phyloP scores from a whole-genome alignment of 2,329 filamentous ascomycete species.

The Fusarium poae region DNA sequence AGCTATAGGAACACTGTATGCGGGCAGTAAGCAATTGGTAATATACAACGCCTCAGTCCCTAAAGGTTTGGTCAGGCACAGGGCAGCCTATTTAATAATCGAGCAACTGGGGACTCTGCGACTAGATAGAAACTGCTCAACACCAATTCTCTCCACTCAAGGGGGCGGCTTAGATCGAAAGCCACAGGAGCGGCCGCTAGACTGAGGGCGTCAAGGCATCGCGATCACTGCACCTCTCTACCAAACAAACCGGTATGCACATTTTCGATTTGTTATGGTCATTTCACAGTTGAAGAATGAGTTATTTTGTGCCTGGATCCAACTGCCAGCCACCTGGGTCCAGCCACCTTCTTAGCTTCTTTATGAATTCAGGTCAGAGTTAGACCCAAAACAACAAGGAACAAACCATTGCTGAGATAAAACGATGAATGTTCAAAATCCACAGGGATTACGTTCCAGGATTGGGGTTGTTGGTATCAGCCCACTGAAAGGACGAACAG shows the following conservation, averaged over 20 bases:
- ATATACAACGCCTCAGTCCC: neutral
- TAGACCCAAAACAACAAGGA: neutral
- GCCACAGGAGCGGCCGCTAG: constrained; percentile 44
- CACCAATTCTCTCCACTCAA: constrained; percentile 37
- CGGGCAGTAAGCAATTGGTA: neutral
- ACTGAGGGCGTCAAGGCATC: constrained; percentile 45
- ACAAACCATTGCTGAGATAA: neutral
- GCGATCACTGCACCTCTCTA: neutral
- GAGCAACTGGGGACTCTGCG: neutral
- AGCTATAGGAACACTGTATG: neutral
- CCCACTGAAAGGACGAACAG: neutral
- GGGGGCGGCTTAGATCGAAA: constrained; percentile 42
- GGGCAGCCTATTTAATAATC: constrained; percentile 9
- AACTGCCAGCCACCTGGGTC: neutral
- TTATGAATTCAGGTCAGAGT: neutral
- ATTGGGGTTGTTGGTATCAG: constrained; percentile 5
- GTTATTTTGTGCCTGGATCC: neutral
- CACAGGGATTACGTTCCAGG: neutral
- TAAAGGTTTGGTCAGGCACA: constrained; percentile 18
- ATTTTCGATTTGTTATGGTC: neutral
- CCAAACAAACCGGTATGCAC: neutral
- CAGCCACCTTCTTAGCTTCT: neutral
- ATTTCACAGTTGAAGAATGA: neutral
- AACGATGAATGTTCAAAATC: neutral
- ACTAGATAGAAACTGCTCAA: constrained; percentile 1